Evolutionary conservation across 106 monocot species (phyloP).

Genomic region (Dactylorhiza incarnata): DNA sequence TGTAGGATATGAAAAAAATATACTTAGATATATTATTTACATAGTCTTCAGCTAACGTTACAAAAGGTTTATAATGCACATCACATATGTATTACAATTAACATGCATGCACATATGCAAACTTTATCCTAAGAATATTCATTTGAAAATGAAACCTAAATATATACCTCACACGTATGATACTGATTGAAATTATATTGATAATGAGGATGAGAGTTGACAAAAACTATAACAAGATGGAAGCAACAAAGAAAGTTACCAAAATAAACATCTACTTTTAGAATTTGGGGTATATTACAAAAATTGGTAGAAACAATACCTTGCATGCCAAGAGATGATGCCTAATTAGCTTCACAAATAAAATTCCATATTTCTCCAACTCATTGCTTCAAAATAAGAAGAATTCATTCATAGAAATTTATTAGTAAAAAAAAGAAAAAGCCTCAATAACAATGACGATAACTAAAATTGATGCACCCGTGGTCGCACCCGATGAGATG

Average conservation of each 20-base stretch:
- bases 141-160: too few species aligned
- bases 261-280: conserved; percentile 1
- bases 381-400: conserved; percentile 48
- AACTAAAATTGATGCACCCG: background rate
- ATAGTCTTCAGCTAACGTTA: background rate
- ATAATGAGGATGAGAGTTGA: background rate
- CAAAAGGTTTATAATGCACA: background rate
- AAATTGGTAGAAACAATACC: conserved; percentile 32
- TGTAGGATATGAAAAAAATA: conserved; percentile 11
- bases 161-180: too few species aligned
- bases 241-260: background rate
- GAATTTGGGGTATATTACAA: background rate
- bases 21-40: background rate
- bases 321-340: conserved; percentile 65
- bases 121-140: too few species aligned
- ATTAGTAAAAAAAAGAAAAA: background rate
- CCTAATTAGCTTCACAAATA: conserved; percentile 53
- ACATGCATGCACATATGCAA: background rate
- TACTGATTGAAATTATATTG: background rate
- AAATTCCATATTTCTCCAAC: conserved; percentile 61
- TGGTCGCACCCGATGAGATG: too few species aligned
- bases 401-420: background rate
- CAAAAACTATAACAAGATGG: background rate
- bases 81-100: background rate
- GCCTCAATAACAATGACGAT: background rate